Evolutionary conservation across 2,329 filamentous ascomycete genomes (phyloP).

Genomic region (Penicillium sp.): DNA sequence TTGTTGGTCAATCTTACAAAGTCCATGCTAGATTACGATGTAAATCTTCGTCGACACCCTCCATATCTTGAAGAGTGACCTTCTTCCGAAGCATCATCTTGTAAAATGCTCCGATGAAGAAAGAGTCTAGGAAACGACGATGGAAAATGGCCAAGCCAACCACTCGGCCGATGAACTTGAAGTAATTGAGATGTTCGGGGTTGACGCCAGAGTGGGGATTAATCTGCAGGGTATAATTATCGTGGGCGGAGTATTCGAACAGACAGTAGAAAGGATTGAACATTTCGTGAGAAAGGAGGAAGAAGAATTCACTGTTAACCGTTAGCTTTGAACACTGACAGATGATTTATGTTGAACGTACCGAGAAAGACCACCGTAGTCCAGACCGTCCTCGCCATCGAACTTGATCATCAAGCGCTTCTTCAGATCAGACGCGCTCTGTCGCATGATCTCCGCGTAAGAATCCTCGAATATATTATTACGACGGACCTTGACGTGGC

Average conservation of each 20-base stretch:
- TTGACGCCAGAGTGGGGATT: slow-evolving; percentile 99
- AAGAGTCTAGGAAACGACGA: slow-evolving; percentile 92
- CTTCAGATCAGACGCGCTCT: slow-evolving; percentile 93
- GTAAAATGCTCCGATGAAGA: slow-evolving; percentile 98
- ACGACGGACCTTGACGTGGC: slow-evolving; percentile 94
- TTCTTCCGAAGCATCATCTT: slow-evolving; percentile 98
- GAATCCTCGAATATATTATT: slow-evolving; percentile 99
- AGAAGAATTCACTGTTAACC: slow-evolving; percentile 83
- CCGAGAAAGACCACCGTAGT: slow-evolving; percentile 93
- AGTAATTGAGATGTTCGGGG: slow-evolving; percentile 98
- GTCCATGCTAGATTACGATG: slow-evolving; percentile 97
- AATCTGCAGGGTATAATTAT: slow-evolving; percentile 99
- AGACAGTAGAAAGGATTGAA: slow-evolving; percentile 99
- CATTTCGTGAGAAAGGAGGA: slow-evolving; percentile 98
- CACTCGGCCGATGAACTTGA: slow-evolving; percentile 98
- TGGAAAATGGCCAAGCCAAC: slow-evolving; percentile 98
- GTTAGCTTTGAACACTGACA: slow-evolving; percentile 24
- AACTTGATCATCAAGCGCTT: slow-evolving; percentile 99
- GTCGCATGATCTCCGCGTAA: slow-evolving; percentile 96
- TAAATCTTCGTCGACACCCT: slow-evolving; percentile 97
- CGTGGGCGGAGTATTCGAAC: slow-evolving; percentile 98
- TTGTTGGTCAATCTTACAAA: slow-evolving; percentile 54
- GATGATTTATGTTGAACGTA: slow-evolving; percentile 35
- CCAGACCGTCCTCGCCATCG: slow-evolving; percentile 94
- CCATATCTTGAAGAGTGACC: slow-evolving; percentile 91